These are phyloP conservation scores for Colletotrichum sp. DNA, from an alignment of 2,329 filamentous ascomycete species.

Conservation along the genomic window DNA sequence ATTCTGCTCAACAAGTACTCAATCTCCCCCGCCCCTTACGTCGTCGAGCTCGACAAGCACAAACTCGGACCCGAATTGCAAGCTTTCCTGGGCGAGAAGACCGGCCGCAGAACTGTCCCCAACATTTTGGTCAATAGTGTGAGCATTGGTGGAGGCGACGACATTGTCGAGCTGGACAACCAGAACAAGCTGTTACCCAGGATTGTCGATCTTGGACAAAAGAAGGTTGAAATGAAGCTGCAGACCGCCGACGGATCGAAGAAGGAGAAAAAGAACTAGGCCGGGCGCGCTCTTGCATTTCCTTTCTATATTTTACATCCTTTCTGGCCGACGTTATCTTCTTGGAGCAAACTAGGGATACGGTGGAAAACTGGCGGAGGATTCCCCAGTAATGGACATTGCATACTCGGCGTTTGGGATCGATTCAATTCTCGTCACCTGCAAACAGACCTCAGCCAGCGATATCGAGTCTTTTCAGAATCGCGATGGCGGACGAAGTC, in stretches of 20 bases:
- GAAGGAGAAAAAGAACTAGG: conserved; percentile 1
- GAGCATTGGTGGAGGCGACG: conserved; percentile 90
- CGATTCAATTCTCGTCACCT: background rate
- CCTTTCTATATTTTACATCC: background rate
- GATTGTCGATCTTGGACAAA: conserved; percentile 76
- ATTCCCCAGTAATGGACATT: conserved; percentile 6
- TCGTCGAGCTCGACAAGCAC: conserved; percentile 90
- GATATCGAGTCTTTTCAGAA: background rate
- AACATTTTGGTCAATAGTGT: conserved; percentile 89
- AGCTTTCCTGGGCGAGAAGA: conserved; percentile 71
- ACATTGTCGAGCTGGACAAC: conserved; percentile 75
- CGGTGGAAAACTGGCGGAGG: conserved; percentile 1
- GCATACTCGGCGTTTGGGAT: conserved; percentile 22
- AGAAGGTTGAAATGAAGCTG: conserved; percentile 61
- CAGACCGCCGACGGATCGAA: conserved; percentile 33
- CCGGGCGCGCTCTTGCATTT: background rate
- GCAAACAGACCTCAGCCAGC: background rate
- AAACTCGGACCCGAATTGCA: conserved; percentile 77
- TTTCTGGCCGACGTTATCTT: background rate
- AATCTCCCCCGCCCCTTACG: conserved; percentile 81
- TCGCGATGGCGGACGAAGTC: background rate
- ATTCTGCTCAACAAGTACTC: conserved; percentile 84
- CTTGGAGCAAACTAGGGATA: background rate
- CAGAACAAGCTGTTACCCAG: conserved; percentile 72
- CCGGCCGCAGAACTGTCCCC: conserved; percentile 85